Evolutionary conservation across 2,329 filamentous ascomycete species (phyloP).

Genomic region (Xylariales sp.): DNA sequence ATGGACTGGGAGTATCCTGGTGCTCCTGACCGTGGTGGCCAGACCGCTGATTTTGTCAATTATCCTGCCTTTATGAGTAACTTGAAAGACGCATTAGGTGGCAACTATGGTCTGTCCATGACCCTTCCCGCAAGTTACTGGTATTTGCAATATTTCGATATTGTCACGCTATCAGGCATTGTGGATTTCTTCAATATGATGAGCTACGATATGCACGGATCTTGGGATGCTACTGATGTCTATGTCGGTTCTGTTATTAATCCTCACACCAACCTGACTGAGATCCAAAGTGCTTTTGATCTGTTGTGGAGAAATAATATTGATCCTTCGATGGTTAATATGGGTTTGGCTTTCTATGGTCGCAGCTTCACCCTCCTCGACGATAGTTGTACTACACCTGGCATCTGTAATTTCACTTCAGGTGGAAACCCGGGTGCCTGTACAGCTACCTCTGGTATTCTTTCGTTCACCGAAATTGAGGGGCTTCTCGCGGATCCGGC

Average conservation of each 20-base stretch:
- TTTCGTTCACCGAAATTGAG: constrained; percentile 19
- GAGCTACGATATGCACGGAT: constrained; percentile 35
- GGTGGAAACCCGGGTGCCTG: constrained; percentile 16
- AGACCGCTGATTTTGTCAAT: constrained; percentile 11
- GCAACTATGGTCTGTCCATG: constrained; percentile 5
- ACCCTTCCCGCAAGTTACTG: constrained; percentile 8
- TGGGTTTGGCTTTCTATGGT: constrained; percentile 45
- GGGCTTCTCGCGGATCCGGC: constrained; percentile 11
- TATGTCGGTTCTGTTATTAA: constrained; percentile 25
- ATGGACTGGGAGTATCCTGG: constrained; percentile 17
- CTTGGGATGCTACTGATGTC: constrained; percentile 30
- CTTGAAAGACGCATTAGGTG: constrained; percentile 20
- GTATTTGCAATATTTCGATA: constrained; percentile 13
- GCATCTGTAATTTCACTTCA: constrained; percentile 8
- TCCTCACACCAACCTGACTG: constrained; percentile 42
- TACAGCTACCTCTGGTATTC: constrained; percentile 17
- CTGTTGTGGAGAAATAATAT: constrained; percentile 45
- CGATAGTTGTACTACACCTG: constrained; percentile 14
- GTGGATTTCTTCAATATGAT: constrained; percentile 32
- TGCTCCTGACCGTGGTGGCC: constrained; percentile 12
- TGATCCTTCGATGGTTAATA: constrained; percentile 31
- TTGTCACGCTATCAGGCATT: neutral
- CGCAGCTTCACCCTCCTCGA: constrained; percentile 20
- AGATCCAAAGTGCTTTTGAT: constrained; percentile 37
- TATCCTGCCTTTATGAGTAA: constrained; percentile 32